Base-by-base conservation (phyloP, 257 asterid genomes). In the Gynochthodes officinalis region DNA sequence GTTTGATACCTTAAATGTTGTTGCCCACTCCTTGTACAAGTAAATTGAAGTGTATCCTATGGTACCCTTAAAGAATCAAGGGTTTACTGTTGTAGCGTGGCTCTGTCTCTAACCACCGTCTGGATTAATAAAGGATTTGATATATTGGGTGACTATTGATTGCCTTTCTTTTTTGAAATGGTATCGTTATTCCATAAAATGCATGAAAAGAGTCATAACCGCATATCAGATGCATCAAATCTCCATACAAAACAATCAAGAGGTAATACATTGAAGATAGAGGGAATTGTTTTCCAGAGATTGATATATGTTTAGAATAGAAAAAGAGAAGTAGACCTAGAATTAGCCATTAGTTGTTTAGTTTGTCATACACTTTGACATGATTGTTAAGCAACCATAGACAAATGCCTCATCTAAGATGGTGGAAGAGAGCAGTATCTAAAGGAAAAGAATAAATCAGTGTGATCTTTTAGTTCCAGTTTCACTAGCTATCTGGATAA, bases 281-380 rank as follows among this genome's bases (percentile, higher is more conserved):
- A 25, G 4, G 5, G 11, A 60, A 23, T 6, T 53, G 60, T 53
- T 53, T 21, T 53, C 60, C 60, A n/a, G 52, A 40, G 52, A 4
- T 33, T 4, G 27, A n/a, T 9, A 35, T 62, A 15, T 61, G 40
- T 10, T 25, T 62, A 43, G 52, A 46, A 46, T 16, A 2, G 58
- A 16, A 9, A 27, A 67, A 42, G 21, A 44, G 43, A 23, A 65
- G 7, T 23, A 18, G 39, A 44, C 35, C 25, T 43, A 3, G 16
- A 12, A n/a, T 46, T 64, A 21, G 42, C 42, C 0, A 14, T n/a
- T n/a, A n/a, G 16, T 16, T 8, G 50, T 65, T 42, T 40, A 5
- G 55, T 65, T 11, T 43, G 35, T 35, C 39, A 65, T 25, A 4
- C 70, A 65, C 57, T 65, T 44, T 65, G 70, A 50, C 60, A 49